These are phyloP conservation scores for Zanthoxylum bungeanum DNA, from an alignment of 345 rosid species.

Conservation along the genomic window DNA sequence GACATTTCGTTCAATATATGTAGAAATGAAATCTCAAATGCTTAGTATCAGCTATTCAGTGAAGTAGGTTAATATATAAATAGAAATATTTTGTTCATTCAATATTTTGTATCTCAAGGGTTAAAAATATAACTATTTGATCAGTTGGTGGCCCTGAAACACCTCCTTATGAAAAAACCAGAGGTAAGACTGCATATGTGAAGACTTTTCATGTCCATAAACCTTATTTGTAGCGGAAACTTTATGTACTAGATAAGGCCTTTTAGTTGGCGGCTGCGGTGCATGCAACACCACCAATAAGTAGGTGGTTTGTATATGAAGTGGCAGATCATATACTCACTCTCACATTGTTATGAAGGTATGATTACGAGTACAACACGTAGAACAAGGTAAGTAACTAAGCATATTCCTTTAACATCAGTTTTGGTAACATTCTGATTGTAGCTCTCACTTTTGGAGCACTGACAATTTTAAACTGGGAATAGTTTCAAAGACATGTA, in stretches of 20 bases:
- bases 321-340: constrained; percentile 5
- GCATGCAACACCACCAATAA: too few relatives aligned
- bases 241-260: too few relatives aligned
- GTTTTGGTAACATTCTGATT: constrained; percentile 22
- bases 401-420: constrained; percentile 9
- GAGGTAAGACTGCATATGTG: too few relatives aligned
- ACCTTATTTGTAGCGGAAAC: too few relatives aligned
- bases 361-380: neutral
- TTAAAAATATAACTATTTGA: too few relatives aligned
- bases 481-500: constrained; percentile 12
- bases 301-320: neutral
- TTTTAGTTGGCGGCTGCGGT: neutral
- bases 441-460: constrained; percentile 13
- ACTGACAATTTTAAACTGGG: neutral
- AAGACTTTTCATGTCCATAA: too few relatives aligned
- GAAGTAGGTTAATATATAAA: neutral
- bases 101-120: too few relatives aligned
- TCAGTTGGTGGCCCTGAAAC: too few relatives aligned
- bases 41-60: neutral
- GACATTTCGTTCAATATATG: neutral
- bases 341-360: neutral
- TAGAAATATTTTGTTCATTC: too few relatives aligned
- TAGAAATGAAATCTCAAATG: neutral
- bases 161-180: too few relatives aligned
- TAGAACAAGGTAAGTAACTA: constrained; percentile 7